A percentile compares a stretch with the other conserved stretches of the same genome.
Conservation (phyloP, 768 basidiomycete species). For the Suillus placidus region DNA sequence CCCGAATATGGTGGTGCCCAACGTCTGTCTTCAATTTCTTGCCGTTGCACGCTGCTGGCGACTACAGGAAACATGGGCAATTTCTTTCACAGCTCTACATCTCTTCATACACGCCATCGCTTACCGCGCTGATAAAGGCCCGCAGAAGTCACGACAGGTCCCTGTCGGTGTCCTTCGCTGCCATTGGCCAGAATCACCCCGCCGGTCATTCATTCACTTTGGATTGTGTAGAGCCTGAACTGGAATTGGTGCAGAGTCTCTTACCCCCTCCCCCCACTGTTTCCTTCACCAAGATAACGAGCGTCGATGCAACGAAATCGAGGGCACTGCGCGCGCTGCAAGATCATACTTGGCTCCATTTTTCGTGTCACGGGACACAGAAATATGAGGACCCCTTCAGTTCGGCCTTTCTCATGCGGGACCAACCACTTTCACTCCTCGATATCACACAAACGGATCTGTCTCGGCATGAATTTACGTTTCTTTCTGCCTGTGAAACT, state of each 20-base stretch:
- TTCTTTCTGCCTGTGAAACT: constrained; percentile 24
- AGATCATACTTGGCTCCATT: constrained; percentile 19
- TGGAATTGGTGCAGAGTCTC: background rate
- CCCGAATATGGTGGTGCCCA: constrained; percentile 15
- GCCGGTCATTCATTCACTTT: background rate
- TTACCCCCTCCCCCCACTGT: background rate
- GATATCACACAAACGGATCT: constrained; percentile 9
- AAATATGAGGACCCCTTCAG: constrained; percentile 15
- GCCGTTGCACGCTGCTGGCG: constrained; percentile 18
- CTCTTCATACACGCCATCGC: constrained; percentile 16
- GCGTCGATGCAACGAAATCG: background rate
- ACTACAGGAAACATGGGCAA: background rate
- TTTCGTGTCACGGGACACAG: constrained; percentile 22
- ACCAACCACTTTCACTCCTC: background rate
- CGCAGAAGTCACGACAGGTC: background rate
- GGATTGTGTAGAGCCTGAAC: background rate
- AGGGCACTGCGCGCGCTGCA: background rate
- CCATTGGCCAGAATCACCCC: constrained; percentile 9
- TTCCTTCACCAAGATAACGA: constrained; percentile 2
- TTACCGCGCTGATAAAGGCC: constrained; percentile 16
- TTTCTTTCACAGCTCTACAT: constrained; percentile 3
- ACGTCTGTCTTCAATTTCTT: constrained; percentile 11
- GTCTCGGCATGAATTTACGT: constrained; percentile 8
- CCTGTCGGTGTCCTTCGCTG: background rate
- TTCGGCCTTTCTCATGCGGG: constrained; percentile 5